These are phyloP conservation scores for Fusarium sp. DNA, from an alignment of 2,329 filamentous ascomycete genomes.

Conservation along the genomic window DNA sequence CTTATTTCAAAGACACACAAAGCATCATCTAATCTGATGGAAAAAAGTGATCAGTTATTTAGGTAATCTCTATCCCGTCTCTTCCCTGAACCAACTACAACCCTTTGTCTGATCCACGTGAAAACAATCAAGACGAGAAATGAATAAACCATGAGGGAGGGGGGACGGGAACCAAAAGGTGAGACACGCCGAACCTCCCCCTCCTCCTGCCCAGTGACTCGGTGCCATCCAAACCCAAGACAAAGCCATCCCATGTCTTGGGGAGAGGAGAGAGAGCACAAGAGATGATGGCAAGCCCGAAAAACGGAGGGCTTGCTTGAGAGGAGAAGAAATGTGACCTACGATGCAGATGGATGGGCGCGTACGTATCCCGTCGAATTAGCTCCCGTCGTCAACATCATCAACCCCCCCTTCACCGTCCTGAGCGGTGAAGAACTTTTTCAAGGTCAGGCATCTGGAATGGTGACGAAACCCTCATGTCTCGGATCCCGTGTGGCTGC, in stretches of 20 bases:
- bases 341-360: not conserved
- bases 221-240: not conserved
- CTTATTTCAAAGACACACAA: not conserved
- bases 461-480: constrained; percentile 29
- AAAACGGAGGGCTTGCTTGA: not conserved
- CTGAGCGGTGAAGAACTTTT: constrained; percentile 3
- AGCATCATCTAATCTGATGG: not conserved
- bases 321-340: not conserved
- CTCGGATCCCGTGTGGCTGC: constrained; percentile 7
- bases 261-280: not conserved
- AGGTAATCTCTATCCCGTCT: not conserved
- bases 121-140: not conserved
- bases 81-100: not conserved
- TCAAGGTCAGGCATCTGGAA: constrained; percentile 10
- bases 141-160: not conserved
- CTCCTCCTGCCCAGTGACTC: not conserved
- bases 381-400: not conserved
- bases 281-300: not conserved
- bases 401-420: not conserved
- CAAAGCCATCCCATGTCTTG: constrained; percentile 1
- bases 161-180: not conserved
- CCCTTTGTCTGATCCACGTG: not conserved
- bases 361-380: not conserved
- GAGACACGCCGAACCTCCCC: constrained; percentile 7
- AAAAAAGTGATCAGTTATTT: not conserved